Conservation (phyloP, 2,329 filamentous ascomycete species). For the Emericellopsis cladophorae region DNA sequence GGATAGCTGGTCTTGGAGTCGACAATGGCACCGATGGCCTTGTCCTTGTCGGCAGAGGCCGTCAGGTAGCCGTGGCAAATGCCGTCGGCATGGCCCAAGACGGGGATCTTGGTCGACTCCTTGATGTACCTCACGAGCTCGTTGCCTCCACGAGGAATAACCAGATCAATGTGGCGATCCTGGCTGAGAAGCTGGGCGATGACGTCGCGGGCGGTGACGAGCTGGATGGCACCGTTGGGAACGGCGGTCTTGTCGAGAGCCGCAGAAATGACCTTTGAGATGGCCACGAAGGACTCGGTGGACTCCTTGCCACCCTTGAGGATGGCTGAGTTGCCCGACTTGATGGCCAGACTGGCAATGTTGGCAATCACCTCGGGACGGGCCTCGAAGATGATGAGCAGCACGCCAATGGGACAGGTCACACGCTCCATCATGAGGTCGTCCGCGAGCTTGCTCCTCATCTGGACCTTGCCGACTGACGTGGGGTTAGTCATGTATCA, state of each 20-base stretch:
- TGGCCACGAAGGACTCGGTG: conserved; percentile 85
- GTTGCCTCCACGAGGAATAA: conserved; percentile 85
- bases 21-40: conserved; percentile 65
- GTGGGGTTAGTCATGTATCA: not conserved
- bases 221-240: conserved; percentile 77
- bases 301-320: conserved; percentile 96
- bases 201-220: conserved; percentile 85
- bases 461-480: conserved; percentile 68
- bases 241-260: conserved; percentile 64
- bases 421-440: conserved; percentile 76
- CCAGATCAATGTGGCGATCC: conserved; percentile 82
- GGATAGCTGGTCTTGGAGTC: conserved; percentile 94
- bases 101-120: conserved; percentile 81
- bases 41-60: conserved; percentile 56
- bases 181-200: conserved; percentile 79
- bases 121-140: conserved; percentile 87
- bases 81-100: conserved; percentile 91
- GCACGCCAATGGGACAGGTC: conserved; percentile 90
- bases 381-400: conserved; percentile 96
- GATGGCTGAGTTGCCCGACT: conserved; percentile 94
- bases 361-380: conserved; percentile 97
- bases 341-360: conserved; percentile 89
- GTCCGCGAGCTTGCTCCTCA: conserved; percentile 78
- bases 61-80: conserved; percentile 82
- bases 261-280: conserved; percentile 70